These are phyloP conservation scores for Colletotrichum zoysiae DNA, from an alignment of 2,329 filamentous ascomycete genomes.

Conservation along the genomic window DNA sequence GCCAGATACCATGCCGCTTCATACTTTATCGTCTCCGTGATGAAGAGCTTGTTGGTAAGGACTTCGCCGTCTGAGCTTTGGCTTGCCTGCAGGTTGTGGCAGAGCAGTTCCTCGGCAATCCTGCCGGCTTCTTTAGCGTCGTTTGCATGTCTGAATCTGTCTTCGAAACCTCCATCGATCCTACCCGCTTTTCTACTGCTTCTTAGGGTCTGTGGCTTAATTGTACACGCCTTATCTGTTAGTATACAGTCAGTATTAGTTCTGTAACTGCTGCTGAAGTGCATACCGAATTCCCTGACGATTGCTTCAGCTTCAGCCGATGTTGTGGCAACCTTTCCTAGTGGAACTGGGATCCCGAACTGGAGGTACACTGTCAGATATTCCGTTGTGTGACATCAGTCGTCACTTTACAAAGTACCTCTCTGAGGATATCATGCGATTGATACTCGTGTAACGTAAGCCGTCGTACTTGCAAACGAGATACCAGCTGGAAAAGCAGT, in stretches of 20 bases:
- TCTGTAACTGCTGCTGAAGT: too few relatives aligned
- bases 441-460: conserved; percentile 19
- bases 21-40: conserved; percentile 50
- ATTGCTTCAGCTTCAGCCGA: conserved; percentile 44
- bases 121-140: conserved; percentile 40
- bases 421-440: conserved; percentile 18
- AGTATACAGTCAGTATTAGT: background rate
- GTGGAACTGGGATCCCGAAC: conserved; percentile 47
- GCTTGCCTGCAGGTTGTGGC: conserved; percentile 2
- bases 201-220: conserved; percentile 48
- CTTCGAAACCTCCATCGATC: background rate
- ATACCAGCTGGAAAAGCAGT: background rate
- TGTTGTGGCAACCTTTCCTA: conserved; percentile 43
- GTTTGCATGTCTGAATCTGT: conserved; percentile 35
- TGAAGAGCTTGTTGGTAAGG: conserved; percentile 51
- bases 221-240: conserved; percentile 44
- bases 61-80: background rate
- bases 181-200: background rate
- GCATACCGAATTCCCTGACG: conserved; percentile 45
- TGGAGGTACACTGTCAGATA: conserved; percentile 23
- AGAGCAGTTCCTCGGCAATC: conserved; percentile 45
- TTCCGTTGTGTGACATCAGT: too few relatives aligned
- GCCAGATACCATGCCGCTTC: conserved; percentile 56
- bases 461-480: background rate
- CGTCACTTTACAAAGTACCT: background rate